Percentiles rank a stretch among this genome's conserved stretches.
phyloP scores from a whole-genome alignment of 2,329 filamentous ascomycete species.

The Talaromyces albobiverticillius region DNA sequence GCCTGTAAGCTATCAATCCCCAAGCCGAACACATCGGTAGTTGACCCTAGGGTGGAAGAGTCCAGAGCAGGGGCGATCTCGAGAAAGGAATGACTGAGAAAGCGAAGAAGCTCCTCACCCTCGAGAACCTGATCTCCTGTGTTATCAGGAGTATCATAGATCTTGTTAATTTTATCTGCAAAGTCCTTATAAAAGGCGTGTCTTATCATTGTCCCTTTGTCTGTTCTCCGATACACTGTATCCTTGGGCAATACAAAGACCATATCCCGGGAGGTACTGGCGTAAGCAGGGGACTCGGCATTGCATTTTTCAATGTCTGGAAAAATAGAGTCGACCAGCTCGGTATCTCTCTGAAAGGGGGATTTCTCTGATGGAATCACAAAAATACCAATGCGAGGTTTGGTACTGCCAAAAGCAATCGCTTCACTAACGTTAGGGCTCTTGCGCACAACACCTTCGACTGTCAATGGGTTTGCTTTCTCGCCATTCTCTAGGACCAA shows the following conservation, averaged over 20 bases:
- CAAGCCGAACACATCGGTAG: slow-evolving; percentile 57
- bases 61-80: slow-evolving; percentile 30
- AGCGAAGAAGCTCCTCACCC: slow-evolving; percentile 19
- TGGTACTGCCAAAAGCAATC: slow-evolving; percentile 52
- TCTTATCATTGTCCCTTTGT: slow-evolving; percentile 57
- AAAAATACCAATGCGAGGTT: slow-evolving; percentile 19
- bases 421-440: slow-evolving; percentile 54
- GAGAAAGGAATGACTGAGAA: slow-evolving; percentile 29
- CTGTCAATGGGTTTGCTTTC: slow-evolving; percentile 47
- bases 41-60: slow-evolving; percentile 28
- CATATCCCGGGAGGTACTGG: slow-evolving; percentile 52
- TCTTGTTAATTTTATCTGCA: slow-evolving; percentile 44
- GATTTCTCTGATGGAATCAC: too few relatives aligned
- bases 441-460: slow-evolving; percentile 55
- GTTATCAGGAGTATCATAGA: slow-evolving; percentile 34
- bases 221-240: slow-evolving; percentile 49
- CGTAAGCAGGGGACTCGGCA: slow-evolving; percentile 50
- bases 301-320: slow-evolving; percentile 53
- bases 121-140: too few relatives aligned
- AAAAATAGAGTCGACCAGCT: slow-evolving; percentile 50
- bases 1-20: slow-evolving; percentile 60
- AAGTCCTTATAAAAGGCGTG: slow-evolving; percentile 51
- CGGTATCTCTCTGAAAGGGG: too few relatives aligned
- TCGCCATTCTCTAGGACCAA: slow-evolving; percentile 50
- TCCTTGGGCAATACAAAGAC: slow-evolving; percentile 47